A percentile compares a stretch with the other conserved stretches of the same genome.
These are phyloP conservation scores for Lignosus rhinocerotis DNA, from an alignment of 1,284 basidiomycete species.

Conservation along the genomic window DNA sequence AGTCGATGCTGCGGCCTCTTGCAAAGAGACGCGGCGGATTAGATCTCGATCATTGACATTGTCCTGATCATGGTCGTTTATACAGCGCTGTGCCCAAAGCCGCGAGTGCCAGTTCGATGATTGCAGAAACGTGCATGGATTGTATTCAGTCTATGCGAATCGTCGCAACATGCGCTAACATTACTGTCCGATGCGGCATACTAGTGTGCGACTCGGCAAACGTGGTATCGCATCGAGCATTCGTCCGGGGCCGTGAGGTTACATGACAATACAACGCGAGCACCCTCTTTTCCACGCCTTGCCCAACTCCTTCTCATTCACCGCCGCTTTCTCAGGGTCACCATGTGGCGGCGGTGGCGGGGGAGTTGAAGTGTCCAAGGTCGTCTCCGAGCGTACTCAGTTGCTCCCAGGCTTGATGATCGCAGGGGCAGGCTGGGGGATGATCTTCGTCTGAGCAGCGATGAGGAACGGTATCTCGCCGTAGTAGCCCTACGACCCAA, in stretches of 20 bases:
- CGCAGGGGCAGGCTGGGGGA: not conserved
- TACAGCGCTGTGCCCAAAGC: too few species aligned
- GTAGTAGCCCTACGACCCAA: slow-evolving; percentile 1
- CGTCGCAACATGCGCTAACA: too few species aligned
- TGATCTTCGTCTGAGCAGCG: not conserved
- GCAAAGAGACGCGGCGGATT: too few species aligned
- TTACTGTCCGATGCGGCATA: not conserved
- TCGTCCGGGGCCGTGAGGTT: not conserved
- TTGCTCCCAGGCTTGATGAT: not conserved
- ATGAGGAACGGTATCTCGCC: not conserved
- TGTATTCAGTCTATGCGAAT: too few species aligned
- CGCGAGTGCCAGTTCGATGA: too few species aligned
- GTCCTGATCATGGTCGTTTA: too few species aligned
- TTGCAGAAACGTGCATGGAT: too few species aligned
- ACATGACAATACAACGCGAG: not conserved
- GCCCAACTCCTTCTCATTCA: not conserved
- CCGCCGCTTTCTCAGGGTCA: not conserved
- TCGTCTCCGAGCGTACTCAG: not conserved
- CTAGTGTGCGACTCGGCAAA: not conserved
- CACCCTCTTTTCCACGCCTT: too few species aligned
- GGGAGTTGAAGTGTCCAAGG: not conserved
- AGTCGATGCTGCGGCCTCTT: too few species aligned
- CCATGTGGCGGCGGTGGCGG: not conserved
- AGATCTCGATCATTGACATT: too few species aligned
- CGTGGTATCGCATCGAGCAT: not conserved